A percentile compares a stretch with the other conserved stretches of the same genome.
phyloP scores from a whole-genome alignment of 805 yeast genomes.

The Yarrowia yakushimensis region DNA sequence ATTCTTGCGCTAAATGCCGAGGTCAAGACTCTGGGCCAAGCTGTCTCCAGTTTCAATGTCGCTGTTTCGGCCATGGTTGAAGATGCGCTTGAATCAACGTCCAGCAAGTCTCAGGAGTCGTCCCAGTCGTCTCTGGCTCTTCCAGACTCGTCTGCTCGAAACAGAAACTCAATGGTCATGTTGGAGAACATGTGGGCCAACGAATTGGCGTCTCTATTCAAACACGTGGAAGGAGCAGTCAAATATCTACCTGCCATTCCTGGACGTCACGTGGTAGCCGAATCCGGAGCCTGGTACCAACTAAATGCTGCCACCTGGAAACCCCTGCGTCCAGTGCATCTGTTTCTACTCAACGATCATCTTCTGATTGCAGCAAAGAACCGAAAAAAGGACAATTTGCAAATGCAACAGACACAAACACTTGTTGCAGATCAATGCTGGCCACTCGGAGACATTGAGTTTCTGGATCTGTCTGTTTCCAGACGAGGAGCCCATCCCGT shows the following conservation, averaged over 20 bases:
- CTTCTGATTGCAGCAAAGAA: slow-evolving; percentile 68
- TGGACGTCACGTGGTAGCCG: slow-evolving; percentile 75
- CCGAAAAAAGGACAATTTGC: slow-evolving; percentile 38
- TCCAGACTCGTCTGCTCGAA: slow-evolving; percentile 38
- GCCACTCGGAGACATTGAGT: slow-evolving; percentile 61
- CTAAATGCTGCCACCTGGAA: slow-evolving; percentile 82
- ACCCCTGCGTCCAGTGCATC: slow-evolving; percentile 68
- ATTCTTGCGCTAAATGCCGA: slow-evolving; percentile 62
- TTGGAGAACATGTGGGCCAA: slow-evolving; percentile 79
- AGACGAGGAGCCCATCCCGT: slow-evolving; percentile 29
- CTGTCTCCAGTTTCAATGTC: slow-evolving; percentile 57
- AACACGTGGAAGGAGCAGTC: slow-evolving; percentile 89
- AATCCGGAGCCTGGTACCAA: slow-evolving; percentile 83
- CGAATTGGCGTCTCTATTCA: slow-evolving; percentile 64
- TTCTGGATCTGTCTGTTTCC: slow-evolving; percentile 42
- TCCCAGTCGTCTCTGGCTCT: background rate
- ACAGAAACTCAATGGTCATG: slow-evolving; percentile 66
- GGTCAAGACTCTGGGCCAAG: slow-evolving; percentile 56
- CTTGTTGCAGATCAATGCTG: slow-evolving; percentile 74
- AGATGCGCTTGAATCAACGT: slow-evolving; percentile 55
- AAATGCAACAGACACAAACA: slow-evolving; percentile 39
- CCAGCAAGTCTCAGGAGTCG: background rate
- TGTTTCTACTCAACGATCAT: slow-evolving; percentile 74
- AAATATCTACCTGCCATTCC: slow-evolving; percentile 69
- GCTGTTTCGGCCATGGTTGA: slow-evolving; percentile 58